Conservation (phyloP, 768 basidiomycete species). For the Tephrocybe sp. region DNA sequence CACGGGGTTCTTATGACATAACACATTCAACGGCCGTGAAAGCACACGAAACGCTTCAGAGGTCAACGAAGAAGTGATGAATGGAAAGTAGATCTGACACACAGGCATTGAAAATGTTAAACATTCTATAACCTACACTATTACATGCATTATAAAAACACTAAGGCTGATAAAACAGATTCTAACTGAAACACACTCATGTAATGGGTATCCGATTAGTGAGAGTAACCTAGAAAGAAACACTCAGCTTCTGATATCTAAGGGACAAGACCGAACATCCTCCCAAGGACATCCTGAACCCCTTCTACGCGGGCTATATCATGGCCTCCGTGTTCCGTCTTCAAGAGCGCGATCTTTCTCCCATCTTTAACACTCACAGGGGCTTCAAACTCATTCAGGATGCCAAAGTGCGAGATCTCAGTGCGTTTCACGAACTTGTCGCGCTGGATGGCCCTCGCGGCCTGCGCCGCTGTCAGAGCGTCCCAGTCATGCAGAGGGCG, state of each 20-base stretch:
- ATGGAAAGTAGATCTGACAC: no score
- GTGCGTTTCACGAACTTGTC: constrained; percentile 40
- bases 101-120: no score
- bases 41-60: no score
- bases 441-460: constrained; percentile 33
- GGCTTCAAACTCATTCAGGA: constrained; percentile 40
- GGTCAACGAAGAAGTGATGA: no score
- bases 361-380: constrained; percentile 18
- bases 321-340: constrained; percentile 58
- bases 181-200: neutral
- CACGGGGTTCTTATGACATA: no score
- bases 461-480: constrained; percentile 33
- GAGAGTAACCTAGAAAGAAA: neutral
- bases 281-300: constrained; percentile 59
- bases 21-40: no score
- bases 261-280: constrained; percentile 31
- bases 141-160: no score
- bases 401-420: constrained; percentile 46
- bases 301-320: constrained; percentile 62
- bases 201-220: neutral
- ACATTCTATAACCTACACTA: no score
- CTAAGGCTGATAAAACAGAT: no score
- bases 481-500: constrained; percentile 31
- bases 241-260: neutral
- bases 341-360: constrained; percentile 52